A percentile compares a stretch with the other conserved stretches of the same genome.
Evolutionary conservation across 2,329 filamentous ascomycete species (phyloP).

Genomic region (Ambrosiella cleistominuta): DNA sequence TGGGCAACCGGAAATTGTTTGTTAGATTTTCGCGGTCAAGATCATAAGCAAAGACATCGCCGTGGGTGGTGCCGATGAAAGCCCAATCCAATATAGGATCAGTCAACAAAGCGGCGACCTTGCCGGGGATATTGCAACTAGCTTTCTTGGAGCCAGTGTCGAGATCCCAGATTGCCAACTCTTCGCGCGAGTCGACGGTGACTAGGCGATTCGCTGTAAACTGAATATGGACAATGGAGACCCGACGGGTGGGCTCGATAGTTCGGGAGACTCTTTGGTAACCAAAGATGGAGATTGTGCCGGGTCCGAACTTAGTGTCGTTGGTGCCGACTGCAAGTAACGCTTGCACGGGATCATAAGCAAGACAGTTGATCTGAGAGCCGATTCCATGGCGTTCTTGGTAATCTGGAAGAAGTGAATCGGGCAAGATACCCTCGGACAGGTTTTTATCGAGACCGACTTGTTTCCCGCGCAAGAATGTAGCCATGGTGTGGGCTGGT

Average conservation of each 20-base stretch:
- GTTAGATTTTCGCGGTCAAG: constrained; percentile 59
- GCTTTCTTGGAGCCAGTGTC: constrained; percentile 48
- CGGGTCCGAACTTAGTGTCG: constrained; percentile 68
- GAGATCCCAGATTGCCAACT: constrained; percentile 69
- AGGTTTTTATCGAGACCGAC: constrained; percentile 83
- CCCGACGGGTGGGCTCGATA: constrained; percentile 51
- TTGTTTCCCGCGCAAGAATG: constrained; percentile 83
- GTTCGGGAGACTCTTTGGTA: constrained; percentile 62
- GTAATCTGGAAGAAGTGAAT: constrained; percentile 69
- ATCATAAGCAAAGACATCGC: constrained; percentile 84
- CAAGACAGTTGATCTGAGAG: constrained; percentile 60
- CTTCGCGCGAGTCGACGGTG: constrained; percentile 70
- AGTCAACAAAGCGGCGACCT: constrained; percentile 55
- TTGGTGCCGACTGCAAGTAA: constrained; percentile 82
- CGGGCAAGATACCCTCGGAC: constrained; percentile 60
- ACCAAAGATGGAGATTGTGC: constrained; percentile 79
- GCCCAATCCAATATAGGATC: constrained; percentile 91
- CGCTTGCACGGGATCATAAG: constrained; percentile 87
- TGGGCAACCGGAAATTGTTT: constrained; percentile 63
- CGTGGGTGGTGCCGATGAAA: constrained; percentile 64
- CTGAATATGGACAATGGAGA: constrained; percentile 59
- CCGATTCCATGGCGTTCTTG: constrained; percentile 69
- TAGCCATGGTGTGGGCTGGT: constrained; percentile 43
- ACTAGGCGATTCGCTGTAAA: constrained; percentile 78
- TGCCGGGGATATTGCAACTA: constrained; percentile 58